Conservation (phyloP, 2,329 filamentous ascomycete genomes). For the Alternaria sp. region DNA sequence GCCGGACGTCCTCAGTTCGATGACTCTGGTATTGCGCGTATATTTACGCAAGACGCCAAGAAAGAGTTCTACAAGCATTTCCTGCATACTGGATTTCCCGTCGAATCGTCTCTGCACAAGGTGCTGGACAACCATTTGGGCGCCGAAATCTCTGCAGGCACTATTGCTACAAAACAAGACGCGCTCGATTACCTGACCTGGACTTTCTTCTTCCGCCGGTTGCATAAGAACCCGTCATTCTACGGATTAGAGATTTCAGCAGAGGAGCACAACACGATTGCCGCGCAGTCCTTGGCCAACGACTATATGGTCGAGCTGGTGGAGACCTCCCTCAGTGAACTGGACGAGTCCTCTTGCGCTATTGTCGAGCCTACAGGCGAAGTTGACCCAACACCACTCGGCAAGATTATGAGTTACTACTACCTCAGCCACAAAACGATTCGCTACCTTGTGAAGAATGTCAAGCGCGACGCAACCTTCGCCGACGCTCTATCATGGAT, state of each 20-base stretch:
- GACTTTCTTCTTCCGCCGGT: constrained; percentile 97
- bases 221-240: constrained; percentile 98
- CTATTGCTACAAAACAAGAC: constrained; percentile 92
- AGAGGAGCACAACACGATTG: constrained; percentile 87
- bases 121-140: constrained; percentile 96
- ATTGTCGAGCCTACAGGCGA: constrained; percentile 84
- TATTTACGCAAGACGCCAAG: constrained; percentile 96
- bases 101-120: constrained; percentile 94
- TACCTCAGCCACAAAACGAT: constrained; percentile 94
- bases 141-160: constrained; percentile 92
- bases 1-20: constrained; percentile 97
- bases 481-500: constrained; percentile 89
- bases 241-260: constrained; percentile 94
- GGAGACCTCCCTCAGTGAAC: constrained; percentile 79
- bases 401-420: constrained; percentile 99
- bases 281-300: constrained; percentile 85
- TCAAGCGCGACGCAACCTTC: constrained; percentile 77
- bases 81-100: constrained; percentile 94
- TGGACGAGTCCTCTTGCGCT: constrained; percentile 84
- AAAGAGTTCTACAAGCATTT: constrained; percentile 99
- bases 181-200: constrained; percentile 97
- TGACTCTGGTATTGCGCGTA: constrained; percentile 90
- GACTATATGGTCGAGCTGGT: constrained; percentile 95
- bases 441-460: constrained; percentile 78
- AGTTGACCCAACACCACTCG: constrained; percentile 85